phyloP scores from a whole-genome alignment of 768 basidiomycete species.

The Collybia sordida region DNA sequence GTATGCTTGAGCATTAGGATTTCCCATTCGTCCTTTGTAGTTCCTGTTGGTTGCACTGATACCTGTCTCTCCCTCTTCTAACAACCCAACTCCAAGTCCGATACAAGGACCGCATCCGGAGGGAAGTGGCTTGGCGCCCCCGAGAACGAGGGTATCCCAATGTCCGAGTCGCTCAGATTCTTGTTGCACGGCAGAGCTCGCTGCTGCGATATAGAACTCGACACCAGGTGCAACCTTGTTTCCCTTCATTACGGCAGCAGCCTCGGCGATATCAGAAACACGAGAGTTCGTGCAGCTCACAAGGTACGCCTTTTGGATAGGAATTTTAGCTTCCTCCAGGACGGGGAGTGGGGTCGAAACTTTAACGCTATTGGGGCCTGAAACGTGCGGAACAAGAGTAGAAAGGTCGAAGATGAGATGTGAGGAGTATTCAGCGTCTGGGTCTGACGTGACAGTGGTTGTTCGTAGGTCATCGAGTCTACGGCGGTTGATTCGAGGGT shows the following conservation, averaged over 20 bases:
- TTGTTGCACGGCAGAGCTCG: slow-evolving; percentile 87
- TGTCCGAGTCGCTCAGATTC: slow-evolving; percentile 85
- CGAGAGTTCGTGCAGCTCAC: slow-evolving; percentile 98
- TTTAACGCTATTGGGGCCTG: slow-evolving; percentile 98
- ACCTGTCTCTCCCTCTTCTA: slow-evolving; percentile 93
- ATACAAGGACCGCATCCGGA: slow-evolving; percentile 99
- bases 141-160: slow-evolving; percentile 83
- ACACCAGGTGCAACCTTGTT: slow-evolving; percentile 83
- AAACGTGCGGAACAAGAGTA: slow-evolving; percentile 92
- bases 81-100: slow-evolving; percentile 87
- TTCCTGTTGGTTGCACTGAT: slow-evolving; percentile 99
- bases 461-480: slow-evolving; percentile 67
- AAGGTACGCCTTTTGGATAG: slow-evolving; percentile 96
- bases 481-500: slow-evolving; percentile 80
- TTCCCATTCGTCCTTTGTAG: slow-evolving; percentile 98
- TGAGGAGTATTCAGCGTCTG: slow-evolving; percentile 77
- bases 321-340: slow-evolving; percentile 71
- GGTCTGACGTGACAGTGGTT: slow-evolving; percentile 63
- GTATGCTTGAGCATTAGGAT: slow-evolving; percentile 93
- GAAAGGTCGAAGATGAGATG: slow-evolving; percentile 92
- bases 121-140: slow-evolving; percentile 91
- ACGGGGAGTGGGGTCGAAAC: slow-evolving; percentile 88
- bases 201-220: slow-evolving; percentile 97
- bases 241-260: slow-evolving; percentile 86
- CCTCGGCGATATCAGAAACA: slow-evolving; percentile 90